Evolutionary conservation across 768 basidiomycete genomes (phyloP).

Genomic region (Suillus plorans): DNA sequence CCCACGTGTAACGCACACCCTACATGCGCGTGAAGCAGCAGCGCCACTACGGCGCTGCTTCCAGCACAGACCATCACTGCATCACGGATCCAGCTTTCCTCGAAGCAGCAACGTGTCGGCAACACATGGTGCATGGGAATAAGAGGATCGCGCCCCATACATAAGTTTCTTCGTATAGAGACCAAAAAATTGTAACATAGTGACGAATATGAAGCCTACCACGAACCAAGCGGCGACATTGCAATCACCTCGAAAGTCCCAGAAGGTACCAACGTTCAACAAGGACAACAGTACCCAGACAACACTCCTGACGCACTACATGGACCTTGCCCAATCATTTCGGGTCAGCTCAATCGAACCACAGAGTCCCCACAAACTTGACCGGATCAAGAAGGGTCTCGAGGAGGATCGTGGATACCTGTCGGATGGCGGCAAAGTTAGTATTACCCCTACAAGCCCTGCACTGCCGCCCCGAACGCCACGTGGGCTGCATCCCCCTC

Average conservation of each 20-base stretch:
- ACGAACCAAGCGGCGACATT: not conserved
- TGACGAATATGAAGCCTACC: not conserved
- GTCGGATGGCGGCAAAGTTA: constrained; percentile 29
- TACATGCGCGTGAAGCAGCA: not conserved
- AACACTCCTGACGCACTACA: constrained; percentile 19
- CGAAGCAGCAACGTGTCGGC: not conserved
- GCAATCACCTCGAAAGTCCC: constrained; percentile 7
- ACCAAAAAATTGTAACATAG: not conserved
- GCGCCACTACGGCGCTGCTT: not conserved
- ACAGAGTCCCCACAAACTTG: constrained; percentile 25
- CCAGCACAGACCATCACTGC: not conserved
- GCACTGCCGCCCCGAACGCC: constrained; percentile 18
- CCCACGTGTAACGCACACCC: not conserved
- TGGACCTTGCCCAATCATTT: constrained; percentile 32
- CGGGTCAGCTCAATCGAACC: constrained; percentile 28
- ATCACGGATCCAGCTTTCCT: constrained; percentile 1
- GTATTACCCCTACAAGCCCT: constrained; percentile 23
- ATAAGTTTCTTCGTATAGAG: not conserved
- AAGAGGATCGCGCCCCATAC: not conserved
- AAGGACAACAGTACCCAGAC: not conserved
- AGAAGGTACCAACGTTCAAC: not conserved
- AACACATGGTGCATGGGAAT: constrained; percentile 1
- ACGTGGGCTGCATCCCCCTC: constrained; percentile 6
- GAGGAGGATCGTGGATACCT: constrained; percentile 31
- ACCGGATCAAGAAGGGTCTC: constrained; percentile 30